Evolutionary conservation across 2,329 filamentous ascomycete species (phyloP).

Genomic region (Penicillium occitanis): DNA sequence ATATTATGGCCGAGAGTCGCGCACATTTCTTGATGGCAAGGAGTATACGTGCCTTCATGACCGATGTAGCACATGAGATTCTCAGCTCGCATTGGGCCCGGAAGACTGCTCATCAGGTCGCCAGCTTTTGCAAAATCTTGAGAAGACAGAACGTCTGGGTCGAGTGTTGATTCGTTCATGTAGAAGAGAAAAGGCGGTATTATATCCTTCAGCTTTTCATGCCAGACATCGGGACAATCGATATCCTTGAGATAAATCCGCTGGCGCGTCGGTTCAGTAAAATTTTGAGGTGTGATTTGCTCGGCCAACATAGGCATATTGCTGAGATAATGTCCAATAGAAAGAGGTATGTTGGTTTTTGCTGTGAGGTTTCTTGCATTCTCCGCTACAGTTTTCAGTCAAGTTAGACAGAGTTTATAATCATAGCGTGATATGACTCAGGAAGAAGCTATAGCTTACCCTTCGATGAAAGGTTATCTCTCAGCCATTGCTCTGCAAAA

Average conservation of each 20-base stretch:
- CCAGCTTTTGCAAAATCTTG: constrained; percentile 70
- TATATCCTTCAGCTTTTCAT: constrained; percentile 70
- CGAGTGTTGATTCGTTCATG: constrained; percentile 74
- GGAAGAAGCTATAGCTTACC: constrained; percentile 50
- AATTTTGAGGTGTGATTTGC: constrained; percentile 74
- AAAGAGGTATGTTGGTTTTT: constrained; percentile 75
- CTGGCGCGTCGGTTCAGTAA: constrained; percentile 75
- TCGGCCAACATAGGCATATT: constrained; percentile 82
- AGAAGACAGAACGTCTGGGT: constrained; percentile 56
- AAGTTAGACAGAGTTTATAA: background rate
- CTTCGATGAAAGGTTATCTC: constrained; percentile 74
- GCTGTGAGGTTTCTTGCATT: constrained; percentile 76
- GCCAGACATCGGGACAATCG: constrained; percentile 87
- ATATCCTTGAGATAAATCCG: constrained; percentile 96
- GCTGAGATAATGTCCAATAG: constrained; percentile 83
- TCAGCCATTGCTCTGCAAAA: constrained; percentile 79
- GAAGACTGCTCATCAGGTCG: constrained; percentile 92
- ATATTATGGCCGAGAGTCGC: constrained; percentile 94
- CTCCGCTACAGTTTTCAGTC: constrained; percentile 59
- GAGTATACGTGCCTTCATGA: constrained; percentile 95
- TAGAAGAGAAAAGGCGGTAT: constrained; percentile 86
- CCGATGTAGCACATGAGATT: constrained; percentile 99
- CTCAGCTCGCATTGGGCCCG: constrained; percentile 81
- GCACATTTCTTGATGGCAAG: constrained; percentile 96
- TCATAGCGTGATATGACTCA: background rate